A percentile compares a stretch with the other conserved stretches of the same genome.
phyloP scores from a whole-genome alignment of 176 grass and related monocot genomes.

The Cocos nucifera region DNA sequence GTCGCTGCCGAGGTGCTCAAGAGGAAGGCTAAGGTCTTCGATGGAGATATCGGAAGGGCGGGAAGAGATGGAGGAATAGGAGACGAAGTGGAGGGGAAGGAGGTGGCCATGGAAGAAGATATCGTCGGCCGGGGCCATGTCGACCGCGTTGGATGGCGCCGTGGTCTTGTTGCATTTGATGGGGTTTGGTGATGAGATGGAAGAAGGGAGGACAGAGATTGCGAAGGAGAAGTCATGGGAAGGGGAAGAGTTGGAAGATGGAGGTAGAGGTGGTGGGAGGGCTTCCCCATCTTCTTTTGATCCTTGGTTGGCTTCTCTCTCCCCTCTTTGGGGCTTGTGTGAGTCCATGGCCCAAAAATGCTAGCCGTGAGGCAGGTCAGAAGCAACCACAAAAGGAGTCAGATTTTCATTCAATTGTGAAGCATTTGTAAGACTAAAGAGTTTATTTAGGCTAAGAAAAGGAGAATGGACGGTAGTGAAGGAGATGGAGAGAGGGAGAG shows the following conservation, averaged over 20 bases:
- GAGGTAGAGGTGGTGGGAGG: slow-evolving; percentile 14
- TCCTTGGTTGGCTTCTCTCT: slow-evolving; percentile 4
- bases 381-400: too few relatives aligned
- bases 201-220: slow-evolving; percentile 20
- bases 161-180: not conserved
- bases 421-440: too few relatives aligned
- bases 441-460: not conserved
- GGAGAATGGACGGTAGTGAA: slow-evolving; percentile 6
- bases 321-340: slow-evolving; percentile 22
- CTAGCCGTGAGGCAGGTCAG: too few relatives aligned
- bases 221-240: slow-evolving; percentile 49
- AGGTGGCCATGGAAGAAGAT: slow-evolving; percentile 19
- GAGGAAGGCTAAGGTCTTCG: slow-evolving; percentile 24
- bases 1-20: slow-evolving; percentile 54
- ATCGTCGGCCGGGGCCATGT: slow-evolving; percentile 4
- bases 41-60: slow-evolving; percentile 16
- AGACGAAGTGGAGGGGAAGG: slow-evolving; percentile 11
- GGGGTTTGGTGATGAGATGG: not conserved
- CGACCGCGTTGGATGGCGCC: not conserved
- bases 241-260: slow-evolving; percentile 24
- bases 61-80: slow-evolving; percentile 4
- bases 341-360: slow-evolving; percentile 28
- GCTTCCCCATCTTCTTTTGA: slow-evolving; percentile 10
- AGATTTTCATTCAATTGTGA: too few relatives aligned
- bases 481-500: not conserved